phyloP scores from a whole-genome alignment of 192 early-diverging fungal species.

The Paraglomus brasilianum region DNA sequence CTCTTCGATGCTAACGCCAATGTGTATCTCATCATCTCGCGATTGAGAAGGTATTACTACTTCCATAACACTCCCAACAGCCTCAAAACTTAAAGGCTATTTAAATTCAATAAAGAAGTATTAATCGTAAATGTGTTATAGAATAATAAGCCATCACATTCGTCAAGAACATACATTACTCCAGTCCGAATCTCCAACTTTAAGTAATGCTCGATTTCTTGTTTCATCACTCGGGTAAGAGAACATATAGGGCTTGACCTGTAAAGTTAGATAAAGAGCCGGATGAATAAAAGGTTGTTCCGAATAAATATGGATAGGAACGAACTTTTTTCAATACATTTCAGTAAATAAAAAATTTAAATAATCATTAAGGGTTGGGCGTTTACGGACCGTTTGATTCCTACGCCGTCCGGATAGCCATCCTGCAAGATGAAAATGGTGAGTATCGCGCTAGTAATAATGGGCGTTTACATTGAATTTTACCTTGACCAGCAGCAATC shows the following conservation, averaged over 20 bases:
- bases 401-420: neutral
- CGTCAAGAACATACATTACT: slow-evolving; percentile 52
- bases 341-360: slow-evolving; percentile 22
- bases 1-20: slow-evolving; percentile 84
- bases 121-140: neutral
- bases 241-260: slow-evolving; percentile 84
- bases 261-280: slow-evolving; percentile 8
- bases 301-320: neutral
- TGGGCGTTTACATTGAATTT: neutral
- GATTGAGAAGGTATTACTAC: slow-evolving; percentile 62
- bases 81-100: slow-evolving; percentile 90
- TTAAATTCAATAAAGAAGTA: slow-evolving; percentile 20
- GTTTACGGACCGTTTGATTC: no score
- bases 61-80: slow-evolving; percentile 83
- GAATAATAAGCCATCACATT: neutral
- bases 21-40: slow-evolving; percentile 59
- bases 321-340: no score
- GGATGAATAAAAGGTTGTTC: neutral
- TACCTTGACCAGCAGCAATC: slow-evolving; percentile 67
- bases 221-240: slow-evolving; percentile 87
- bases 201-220: slow-evolving; percentile 77
- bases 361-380: slow-evolving; percentile 22
- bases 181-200: slow-evolving; percentile 75
- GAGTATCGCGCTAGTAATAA: neutral
- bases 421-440: neutral